Evolutionary conservation across 208 protist species (phyloP), one percentile per base, ranked within the genome.

Genomic region (Leishmania arabica): DNA sequence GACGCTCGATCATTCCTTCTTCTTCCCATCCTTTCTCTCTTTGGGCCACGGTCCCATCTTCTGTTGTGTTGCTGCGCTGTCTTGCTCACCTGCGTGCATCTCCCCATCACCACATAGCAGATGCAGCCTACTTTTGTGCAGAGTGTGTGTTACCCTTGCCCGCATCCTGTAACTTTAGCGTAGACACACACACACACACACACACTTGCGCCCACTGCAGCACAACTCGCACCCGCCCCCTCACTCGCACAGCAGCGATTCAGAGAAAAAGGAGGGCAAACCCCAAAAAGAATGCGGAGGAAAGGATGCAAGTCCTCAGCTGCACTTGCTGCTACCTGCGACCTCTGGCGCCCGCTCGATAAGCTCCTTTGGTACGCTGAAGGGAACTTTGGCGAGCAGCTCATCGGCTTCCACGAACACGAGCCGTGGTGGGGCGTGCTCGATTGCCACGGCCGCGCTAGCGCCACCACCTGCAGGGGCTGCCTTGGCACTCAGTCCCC

Each of bases 331-430:
- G 7, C 56, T 47, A 9, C 37, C 40, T 4, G 60, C 21, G 1
- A 53, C 40, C 5, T 54, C 65, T 17, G 47, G 75, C 72, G 49
- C 73, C 5, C 60, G 75, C 40, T 85, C 82, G 53, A 97, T 82
- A n/a, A 97, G 64, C 54, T 93, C 91, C 77, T 92, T 91, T n/a
- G 86, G 89, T 34, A 97, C 88, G 9, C 80, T 88, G 76, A 96
- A 97, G n/a, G 92, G 85, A 40, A 97, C 84, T 72, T 90, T 91
- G n/a, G 87, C 85, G 11, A 96, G 40, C 13, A 90, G 79, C 64
- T 95, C 88, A 72, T 92, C 89, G 15, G 79, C 89, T 83, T 91
- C 90, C 66, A 95, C 90, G 80, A 97, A 96, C 24, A 96, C 86
- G 5, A 93, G 76, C 4, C 73, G 81, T 0, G 88, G 73, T 11